Conservation (phyloP, 352 stramenopile species). For the Porosira glacialis region DNA sequence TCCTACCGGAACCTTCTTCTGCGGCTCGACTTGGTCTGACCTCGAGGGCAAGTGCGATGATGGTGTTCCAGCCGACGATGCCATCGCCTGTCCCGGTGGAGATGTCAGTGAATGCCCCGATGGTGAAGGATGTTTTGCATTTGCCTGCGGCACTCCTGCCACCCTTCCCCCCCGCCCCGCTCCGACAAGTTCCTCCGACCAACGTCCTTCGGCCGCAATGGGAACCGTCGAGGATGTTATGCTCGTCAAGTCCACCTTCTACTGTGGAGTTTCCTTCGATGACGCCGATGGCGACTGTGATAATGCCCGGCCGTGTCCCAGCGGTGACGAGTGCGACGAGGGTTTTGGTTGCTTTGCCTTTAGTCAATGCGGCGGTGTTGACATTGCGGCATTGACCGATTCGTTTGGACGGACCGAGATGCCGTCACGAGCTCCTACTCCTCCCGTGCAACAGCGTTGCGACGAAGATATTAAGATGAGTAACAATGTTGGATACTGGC, state of each 20-base stretch:
- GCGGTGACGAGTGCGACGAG: constrained; percentile 64
- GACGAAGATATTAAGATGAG: constrained; percentile 42
- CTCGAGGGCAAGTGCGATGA: constrained; percentile 61
- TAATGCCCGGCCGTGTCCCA: constrained; percentile 63
- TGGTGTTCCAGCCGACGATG: background rate
- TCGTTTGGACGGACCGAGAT: constrained; percentile 52
- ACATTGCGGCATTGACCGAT: constrained; percentile 32
- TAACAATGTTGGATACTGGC: constrained; percentile 58
- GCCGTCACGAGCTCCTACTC: constrained; percentile 47
- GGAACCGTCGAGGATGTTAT: constrained; percentile 11
- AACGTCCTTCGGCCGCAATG: background rate
- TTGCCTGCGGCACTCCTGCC: background rate
- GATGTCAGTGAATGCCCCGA: constrained; percentile 50
- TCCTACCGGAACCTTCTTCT: constrained; percentile 56
- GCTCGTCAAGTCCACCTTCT: constrained; percentile 65
- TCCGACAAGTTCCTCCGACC: background rate
- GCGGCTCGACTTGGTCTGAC: constrained; percentile 73
- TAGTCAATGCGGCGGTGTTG: constrained; percentile 51
- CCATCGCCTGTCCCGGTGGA: constrained; percentile 18
- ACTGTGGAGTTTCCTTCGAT: constrained; percentile 72
- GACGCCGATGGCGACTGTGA: constrained; percentile 63
- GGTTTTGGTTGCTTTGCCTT: constrained; percentile 73
- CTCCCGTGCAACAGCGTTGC: constrained; percentile 45
- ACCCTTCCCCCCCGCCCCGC: background rate
- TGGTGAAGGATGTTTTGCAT: constrained; percentile 46